Conservation (phyloP, 2,329 filamentous ascomycete genomes). For the Hypocrella siamensis region DNA sequence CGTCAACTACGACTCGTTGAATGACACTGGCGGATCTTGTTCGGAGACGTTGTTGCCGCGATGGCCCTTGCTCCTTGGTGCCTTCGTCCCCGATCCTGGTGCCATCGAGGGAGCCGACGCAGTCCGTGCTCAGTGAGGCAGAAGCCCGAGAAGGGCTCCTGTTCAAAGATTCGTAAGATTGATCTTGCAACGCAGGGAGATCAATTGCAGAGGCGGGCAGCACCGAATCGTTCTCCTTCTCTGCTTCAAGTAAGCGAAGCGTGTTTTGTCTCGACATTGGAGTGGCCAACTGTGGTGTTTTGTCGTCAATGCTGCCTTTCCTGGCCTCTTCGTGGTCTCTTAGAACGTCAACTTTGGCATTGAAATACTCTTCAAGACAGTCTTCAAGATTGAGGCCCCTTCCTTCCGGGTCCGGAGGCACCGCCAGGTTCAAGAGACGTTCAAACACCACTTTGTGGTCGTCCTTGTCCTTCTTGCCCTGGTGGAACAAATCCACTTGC, state of each 20-base stretch:
- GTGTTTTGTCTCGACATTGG: constrained; percentile 15
- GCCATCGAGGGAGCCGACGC: neutral
- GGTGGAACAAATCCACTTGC: constrained; percentile 90
- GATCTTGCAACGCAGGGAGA: constrained; percentile 9
- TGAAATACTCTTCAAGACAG: constrained; percentile 89
- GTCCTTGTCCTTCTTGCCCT: constrained; percentile 68
- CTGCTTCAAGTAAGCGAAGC: constrained; percentile 17
- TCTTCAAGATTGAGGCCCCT: constrained; percentile 69
- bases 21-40: constrained; percentile 44
- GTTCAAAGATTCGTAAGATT: neutral
- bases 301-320: constrained; percentile 16
- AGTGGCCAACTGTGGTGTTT: constrained; percentile 8
- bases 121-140: neutral
- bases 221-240: constrained; percentile 16
- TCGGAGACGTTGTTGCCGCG: constrained; percentile 14
- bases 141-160: neutral
- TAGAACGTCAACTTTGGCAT: constrained; percentile 79
- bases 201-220: constrained; percentile 17
- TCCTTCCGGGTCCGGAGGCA: constrained; percentile 60
- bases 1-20: constrained; percentile 40
- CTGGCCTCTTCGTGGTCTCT: constrained; percentile 49
- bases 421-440: constrained; percentile 74
- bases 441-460: constrained; percentile 95
- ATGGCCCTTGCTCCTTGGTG: constrained; percentile 1
- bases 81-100: neutral